A percentile compares a stretch with the other conserved stretches of the same genome.
Conservation (phyloP, 768 basidiomycete genomes). For the Xerocomellus amylosporus region DNA sequence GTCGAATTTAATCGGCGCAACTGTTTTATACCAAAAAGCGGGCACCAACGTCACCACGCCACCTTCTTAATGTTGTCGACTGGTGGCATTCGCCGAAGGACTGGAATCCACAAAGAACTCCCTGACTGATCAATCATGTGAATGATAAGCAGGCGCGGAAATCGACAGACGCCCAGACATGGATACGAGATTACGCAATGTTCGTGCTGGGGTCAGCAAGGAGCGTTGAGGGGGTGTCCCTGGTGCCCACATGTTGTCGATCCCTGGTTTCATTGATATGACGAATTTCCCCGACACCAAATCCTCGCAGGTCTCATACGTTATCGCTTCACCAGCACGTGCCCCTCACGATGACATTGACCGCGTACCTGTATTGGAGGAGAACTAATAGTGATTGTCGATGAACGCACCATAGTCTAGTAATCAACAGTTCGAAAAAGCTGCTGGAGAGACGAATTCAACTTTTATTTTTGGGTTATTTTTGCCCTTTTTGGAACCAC, state of each 20-base stretch:
- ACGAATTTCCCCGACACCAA: neutral
- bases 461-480: too few species aligned
- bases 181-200: constrained; percentile 4
- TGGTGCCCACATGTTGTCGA: constrained; percentile 6
- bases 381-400: neutral
- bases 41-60: constrained; percentile 9
- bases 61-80: constrained; percentile 5
- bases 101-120: neutral
- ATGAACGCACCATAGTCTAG: neutral
- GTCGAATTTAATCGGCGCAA: constrained; percentile 24
- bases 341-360: neutral
- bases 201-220: neutral
- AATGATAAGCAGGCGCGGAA: neutral
- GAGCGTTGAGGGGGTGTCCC: neutral
- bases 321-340: constrained; percentile 20
- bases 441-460: too few species aligned
- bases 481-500: too few species aligned
- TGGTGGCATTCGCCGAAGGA: neutral
- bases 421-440: too few species aligned
- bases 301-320: constrained; percentile 8
- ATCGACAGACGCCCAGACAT: neutral
- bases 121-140: neutral
- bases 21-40: constrained; percentile 6
- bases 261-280: constrained; percentile 12
- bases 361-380: neutral